Conservation (phyloP, 2,329 filamentous ascomycete species). For the Amauroascus verrucosus region DNA sequence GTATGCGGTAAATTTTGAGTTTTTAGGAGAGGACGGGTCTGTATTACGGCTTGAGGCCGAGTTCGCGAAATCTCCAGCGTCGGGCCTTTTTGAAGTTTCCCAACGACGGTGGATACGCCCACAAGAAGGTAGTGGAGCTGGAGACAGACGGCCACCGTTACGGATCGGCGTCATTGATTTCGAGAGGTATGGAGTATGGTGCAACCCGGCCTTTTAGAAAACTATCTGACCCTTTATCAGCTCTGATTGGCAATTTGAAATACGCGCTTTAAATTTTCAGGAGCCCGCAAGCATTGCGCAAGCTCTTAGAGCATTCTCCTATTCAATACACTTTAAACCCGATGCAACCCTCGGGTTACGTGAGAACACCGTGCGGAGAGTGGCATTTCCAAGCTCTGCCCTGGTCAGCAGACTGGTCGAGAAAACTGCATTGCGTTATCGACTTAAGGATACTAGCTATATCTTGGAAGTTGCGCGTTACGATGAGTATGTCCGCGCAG, state of each 20-base stretch:
- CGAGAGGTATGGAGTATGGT: conserved; percentile 22
- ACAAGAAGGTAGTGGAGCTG: conserved; percentile 17
- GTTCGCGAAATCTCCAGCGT: conserved; percentile 24
- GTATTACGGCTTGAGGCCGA: conserved; percentile 32
- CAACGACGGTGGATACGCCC: conserved; percentile 30
- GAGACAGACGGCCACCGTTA: conserved; percentile 23
- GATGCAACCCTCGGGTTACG: conserved; percentile 20
- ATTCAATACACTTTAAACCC: conserved; percentile 22
- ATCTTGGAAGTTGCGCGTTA: conserved; percentile 37
- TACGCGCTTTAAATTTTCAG: conserved; percentile 32
- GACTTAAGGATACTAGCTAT: conserved; percentile 32
- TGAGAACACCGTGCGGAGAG: conserved; percentile 22
- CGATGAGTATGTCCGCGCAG: conserved; percentile 26
- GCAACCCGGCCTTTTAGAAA: not conserved
- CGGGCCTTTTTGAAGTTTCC: conserved; percentile 27
- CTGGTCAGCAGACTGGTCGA: conserved; percentile 29
- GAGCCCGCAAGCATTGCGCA: conserved; percentile 21
- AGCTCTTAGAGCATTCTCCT: conserved; percentile 24
- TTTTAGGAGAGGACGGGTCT: conserved; percentile 22
- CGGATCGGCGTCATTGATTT: conserved; percentile 32
- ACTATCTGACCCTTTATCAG: conserved; percentile 20
- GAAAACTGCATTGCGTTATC: conserved; percentile 32
- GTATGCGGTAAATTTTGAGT: conserved; percentile 36
- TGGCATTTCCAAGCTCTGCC: conserved; percentile 22
- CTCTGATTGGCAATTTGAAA: conserved; percentile 34